Evolutionary conservation across 495 filamentous ascomycete genomes (phyloP).

Genomic region (Parathielavia hyrcaniae): DNA sequence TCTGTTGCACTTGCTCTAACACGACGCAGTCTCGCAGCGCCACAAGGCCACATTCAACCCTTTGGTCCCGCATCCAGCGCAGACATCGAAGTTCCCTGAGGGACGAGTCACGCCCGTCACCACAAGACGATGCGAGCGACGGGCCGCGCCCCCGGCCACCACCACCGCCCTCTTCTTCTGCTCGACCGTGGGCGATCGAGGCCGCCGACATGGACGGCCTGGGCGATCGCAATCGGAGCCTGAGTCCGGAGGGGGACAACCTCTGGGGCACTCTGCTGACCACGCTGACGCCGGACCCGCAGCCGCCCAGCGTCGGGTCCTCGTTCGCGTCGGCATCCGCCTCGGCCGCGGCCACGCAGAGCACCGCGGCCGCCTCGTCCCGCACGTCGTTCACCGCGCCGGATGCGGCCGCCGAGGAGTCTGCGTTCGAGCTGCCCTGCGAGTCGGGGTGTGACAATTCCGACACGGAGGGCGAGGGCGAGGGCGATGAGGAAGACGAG

Average conservation of each 20-base stretch:
- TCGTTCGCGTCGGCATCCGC: conserved; percentile 69
- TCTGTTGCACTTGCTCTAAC: not conserved
- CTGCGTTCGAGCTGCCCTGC: conserved; percentile 31
- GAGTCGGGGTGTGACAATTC: conserved; percentile 37
- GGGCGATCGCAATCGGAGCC: conserved; percentile 74
- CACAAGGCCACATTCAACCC: not conserved
- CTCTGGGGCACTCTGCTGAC: conserved; percentile 75
- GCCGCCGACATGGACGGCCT: conserved; percentile 56
- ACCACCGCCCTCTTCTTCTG: too few relatives aligned
- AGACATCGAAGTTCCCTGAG: conserved; percentile 1
- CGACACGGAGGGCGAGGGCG: conserved; percentile 32
- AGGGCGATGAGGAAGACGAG: conserved; percentile 31
- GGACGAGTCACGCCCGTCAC: not conserved
- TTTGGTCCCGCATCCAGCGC: not conserved
- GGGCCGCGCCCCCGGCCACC: not conserved
- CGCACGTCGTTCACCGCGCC: conserved; percentile 35
- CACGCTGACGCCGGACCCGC: conserved; percentile 74
- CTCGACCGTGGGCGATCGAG: conserved; percentile 2
- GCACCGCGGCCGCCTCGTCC: conserved; percentile 30
- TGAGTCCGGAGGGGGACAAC: conserved; percentile 64
- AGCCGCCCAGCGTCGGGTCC: conserved; percentile 69
- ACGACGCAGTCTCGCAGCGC: conserved; percentile 12
- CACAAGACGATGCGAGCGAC: not conserved
- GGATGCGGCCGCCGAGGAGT: conserved; percentile 30
- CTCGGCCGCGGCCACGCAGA: conserved; percentile 34